phyloP scores from a whole-genome alignment of 2,329 filamentous ascomycete species.

The Aureobasidium sp. region DNA sequence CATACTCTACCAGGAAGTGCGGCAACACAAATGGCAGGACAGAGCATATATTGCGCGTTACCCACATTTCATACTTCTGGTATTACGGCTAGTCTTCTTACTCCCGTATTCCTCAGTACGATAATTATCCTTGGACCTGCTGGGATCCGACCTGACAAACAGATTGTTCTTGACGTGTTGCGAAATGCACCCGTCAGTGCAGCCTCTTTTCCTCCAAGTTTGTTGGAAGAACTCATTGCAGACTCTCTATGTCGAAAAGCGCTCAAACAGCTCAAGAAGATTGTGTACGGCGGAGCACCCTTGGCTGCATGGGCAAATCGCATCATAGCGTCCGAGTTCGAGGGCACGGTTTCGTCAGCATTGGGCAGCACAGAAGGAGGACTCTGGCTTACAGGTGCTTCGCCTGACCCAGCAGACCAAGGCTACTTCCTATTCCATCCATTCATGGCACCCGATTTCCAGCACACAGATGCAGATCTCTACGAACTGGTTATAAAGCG shows the following conservation, averaged over 20 bases:
- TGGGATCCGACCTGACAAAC: not conserved
- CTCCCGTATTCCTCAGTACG: not conserved
- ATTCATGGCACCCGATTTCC: constrained; percentile 2
- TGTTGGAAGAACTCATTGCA: constrained; percentile 2
- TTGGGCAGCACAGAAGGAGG: constrained; percentile 15
- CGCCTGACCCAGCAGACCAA: constrained; percentile 7
- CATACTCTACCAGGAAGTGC: constrained; percentile 4
- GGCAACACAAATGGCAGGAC: not conserved
- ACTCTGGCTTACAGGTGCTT: not conserved
- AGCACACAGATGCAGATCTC: constrained; percentile 10
- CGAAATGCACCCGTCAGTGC: not conserved
- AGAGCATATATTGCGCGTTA: constrained; percentile 6
- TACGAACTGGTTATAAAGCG: constrained; percentile 11
- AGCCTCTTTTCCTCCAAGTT: constrained; percentile 7
- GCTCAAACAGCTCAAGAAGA: not conserved
- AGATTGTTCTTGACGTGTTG: not conserved
- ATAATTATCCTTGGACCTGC: constrained; percentile 10
- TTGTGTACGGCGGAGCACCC: constrained; percentile 6
- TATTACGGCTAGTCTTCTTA: not conserved
- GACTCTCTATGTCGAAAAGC: not conserved
- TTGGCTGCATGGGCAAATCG: not conserved
- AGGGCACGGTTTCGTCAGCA: not conserved
- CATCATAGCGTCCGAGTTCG: not conserved
- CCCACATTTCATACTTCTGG: constrained; percentile 9
- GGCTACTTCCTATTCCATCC: constrained; percentile 10